phyloP scores from a whole-genome alignment of 2,329 filamentous ascomycete species.

The Passalora sequoiae region DNA sequence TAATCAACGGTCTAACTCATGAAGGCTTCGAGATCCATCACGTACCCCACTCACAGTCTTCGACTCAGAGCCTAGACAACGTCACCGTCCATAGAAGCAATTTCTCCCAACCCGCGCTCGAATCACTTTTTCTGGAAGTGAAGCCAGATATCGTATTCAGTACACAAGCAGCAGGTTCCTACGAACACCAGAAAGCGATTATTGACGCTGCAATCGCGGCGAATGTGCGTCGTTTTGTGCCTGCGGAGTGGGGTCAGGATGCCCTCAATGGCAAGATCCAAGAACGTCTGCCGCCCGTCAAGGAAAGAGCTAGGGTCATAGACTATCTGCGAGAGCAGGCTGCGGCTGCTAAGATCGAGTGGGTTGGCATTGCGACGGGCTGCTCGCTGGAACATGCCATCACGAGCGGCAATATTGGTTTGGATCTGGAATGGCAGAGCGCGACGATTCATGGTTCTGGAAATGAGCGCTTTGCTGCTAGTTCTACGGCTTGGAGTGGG shows the following conservation, averaged over 20 bases:
- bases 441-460: slow-evolving; percentile 36
- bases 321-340: slow-evolving; percentile 26
- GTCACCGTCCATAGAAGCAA: slow-evolving; percentile 26
- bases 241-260: slow-evolving; percentile 28
- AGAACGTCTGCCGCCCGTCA: slow-evolving; percentile 29
- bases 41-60: slow-evolving; percentile 7
- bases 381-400: slow-evolving; percentile 31
- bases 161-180: slow-evolving; percentile 24
- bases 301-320: slow-evolving; percentile 30
- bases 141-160: slow-evolving; percentile 27
- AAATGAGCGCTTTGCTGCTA: slow-evolving; percentile 34
- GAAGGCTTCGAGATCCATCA: slow-evolving; percentile 14
- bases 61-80: not conserved
- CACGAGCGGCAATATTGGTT: slow-evolving; percentile 33
- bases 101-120: slow-evolving; percentile 31
- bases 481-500: slow-evolving; percentile 33
- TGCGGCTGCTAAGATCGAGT: slow-evolving; percentile 25
- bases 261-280: slow-evolving; percentile 31
- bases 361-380: slow-evolving; percentile 35
- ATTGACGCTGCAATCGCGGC: slow-evolving; percentile 23
- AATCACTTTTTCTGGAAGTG: slow-evolving; percentile 18
- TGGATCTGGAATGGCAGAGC: slow-evolving; percentile 39
- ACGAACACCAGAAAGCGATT: slow-evolving; percentile 24
- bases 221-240: slow-evolving; percentile 21
- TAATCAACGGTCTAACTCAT: slow-evolving; percentile 12